These are phyloP conservation scores for Cladosporium cucumerinum DNA, from an alignment of 2,329 filamentous ascomycete species.

Conservation along the genomic window DNA sequence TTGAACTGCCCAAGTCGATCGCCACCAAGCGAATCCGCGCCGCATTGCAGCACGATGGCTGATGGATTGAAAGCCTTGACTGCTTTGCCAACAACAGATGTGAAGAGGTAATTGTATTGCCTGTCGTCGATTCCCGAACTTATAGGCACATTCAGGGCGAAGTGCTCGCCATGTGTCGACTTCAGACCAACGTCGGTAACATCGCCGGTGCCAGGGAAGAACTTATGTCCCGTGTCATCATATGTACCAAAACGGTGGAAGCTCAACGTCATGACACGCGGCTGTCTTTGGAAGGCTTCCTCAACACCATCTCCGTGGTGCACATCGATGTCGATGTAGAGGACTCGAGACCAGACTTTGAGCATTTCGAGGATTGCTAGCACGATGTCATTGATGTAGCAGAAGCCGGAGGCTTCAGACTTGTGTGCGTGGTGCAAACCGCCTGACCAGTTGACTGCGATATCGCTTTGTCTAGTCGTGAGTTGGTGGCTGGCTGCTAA, in stretches of 20 bases:
- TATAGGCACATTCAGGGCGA: conserved; percentile 63
- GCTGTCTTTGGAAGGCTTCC: conserved; percentile 81
- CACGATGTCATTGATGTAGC: conserved; percentile 97
- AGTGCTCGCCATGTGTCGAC: conserved; percentile 70
- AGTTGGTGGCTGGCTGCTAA: conserved; percentile 87
- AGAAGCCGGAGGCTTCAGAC: conserved; percentile 90
- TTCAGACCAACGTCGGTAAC: conserved; percentile 63
- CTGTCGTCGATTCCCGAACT: conserved; percentile 63
- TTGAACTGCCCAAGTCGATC: conserved; percentile 93
- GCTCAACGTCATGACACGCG: conserved; percentile 83
- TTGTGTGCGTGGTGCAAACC: conserved; percentile 94
- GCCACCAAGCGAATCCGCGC: conserved; percentile 87
- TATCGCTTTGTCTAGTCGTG: conserved; percentile 79
- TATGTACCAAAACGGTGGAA: conserved; percentile 91
- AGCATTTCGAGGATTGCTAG: conserved; percentile 83
- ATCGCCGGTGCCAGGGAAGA: conserved; percentile 65
- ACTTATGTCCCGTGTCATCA: conserved; percentile 48
- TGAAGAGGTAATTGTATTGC: conserved; percentile 80
- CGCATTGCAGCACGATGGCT: conserved; percentile 89
- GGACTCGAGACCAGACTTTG: conserved; percentile 72
- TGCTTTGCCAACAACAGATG: conserved; percentile 71
- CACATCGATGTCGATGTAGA: conserved; percentile 91
- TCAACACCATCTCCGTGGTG: conserved; percentile 87
- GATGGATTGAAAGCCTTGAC: conserved; percentile 76
- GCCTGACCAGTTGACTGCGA: conserved; percentile 96